Conservation (phyloP, 345 rosid genomes). For the Euclidium syriacum region DNA sequence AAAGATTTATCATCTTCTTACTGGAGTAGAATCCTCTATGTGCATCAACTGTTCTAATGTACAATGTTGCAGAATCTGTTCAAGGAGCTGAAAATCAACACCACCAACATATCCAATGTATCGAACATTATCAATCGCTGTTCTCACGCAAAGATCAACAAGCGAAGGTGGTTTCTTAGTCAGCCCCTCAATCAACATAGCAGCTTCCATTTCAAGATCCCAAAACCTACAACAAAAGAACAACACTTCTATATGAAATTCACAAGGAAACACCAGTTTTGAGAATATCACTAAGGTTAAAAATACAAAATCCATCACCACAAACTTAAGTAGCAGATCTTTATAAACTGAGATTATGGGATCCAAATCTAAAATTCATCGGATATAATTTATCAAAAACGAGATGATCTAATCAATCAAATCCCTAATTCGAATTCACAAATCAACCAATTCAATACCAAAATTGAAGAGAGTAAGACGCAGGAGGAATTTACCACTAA, state of each 20-base stretch:
- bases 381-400: not conserved
- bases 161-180: conserved; percentile 52
- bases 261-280: not conserved
- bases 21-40: conserved; percentile 59
- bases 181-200: conserved; percentile 18
- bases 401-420: not conserved
- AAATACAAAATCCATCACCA: not conserved
- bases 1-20: conserved; percentile 21
- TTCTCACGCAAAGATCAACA: conserved; percentile 70
- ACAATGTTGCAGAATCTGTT: conserved; percentile 62
- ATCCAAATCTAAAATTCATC: not conserved
- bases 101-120: conserved; percentile 90
- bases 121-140: conserved; percentile 50
- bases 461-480: conserved; percentile 18
- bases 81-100: conserved; percentile 70
- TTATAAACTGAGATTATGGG: not conserved
- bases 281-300: not conserved
- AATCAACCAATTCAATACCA: not conserved
- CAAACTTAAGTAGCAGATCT: not conserved
- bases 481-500: conserved; percentile 7
- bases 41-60: conserved; percentile 71
- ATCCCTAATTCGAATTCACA: not conserved
- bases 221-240: not conserved
- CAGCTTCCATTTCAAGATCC: not conserved
- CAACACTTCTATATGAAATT: not conserved